phyloP scores from a whole-genome alignment of 2,329 filamentous ascomycete genomes.

The Helminthosporium solani region DNA sequence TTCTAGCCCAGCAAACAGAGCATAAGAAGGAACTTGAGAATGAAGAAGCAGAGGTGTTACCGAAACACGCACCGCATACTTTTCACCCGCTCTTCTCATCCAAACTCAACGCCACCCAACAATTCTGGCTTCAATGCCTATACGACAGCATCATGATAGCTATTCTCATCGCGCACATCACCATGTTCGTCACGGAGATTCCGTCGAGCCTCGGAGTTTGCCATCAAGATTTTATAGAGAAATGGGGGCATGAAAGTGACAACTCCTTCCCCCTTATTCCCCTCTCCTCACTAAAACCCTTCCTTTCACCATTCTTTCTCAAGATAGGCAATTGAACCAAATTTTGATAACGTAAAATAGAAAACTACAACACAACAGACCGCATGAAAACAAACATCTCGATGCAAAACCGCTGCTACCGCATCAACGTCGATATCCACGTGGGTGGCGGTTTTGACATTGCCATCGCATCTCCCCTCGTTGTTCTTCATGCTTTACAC shows the following conservation, averaged over 20 bases:
- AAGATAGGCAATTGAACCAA: neutral
- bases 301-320: no score
- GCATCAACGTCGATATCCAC: slow-evolving; percentile 10
- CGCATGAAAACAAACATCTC: neutral
- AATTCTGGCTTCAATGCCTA: slow-evolving; percentile 2
- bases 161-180: slow-evolving; percentile 10
- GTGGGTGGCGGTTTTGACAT: slow-evolving; percentile 8
- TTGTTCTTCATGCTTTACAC: slow-evolving; percentile 3
- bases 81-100: slow-evolving; percentile 6
- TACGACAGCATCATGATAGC: slow-evolving; percentile 9
- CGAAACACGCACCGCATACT: neutral
- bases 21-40: no score
- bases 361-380: neutral
- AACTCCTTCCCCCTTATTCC: neutral
- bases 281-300: neutral
- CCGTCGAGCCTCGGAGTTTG: slow-evolving; percentile 9
- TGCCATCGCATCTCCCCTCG: neutral
- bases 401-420: slow-evolving; percentile 4
- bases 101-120: neutral
- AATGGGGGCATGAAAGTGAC: neutral
- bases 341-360: neutral
- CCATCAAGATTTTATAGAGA: neutral
- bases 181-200: slow-evolving; percentile 11
- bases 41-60: no score
- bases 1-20: no score